These are phyloP conservation scores for Melampsora larici-populina DNA, from an alignment of 1,284 basidiomycete genomes.

Conservation along the genomic window DNA sequence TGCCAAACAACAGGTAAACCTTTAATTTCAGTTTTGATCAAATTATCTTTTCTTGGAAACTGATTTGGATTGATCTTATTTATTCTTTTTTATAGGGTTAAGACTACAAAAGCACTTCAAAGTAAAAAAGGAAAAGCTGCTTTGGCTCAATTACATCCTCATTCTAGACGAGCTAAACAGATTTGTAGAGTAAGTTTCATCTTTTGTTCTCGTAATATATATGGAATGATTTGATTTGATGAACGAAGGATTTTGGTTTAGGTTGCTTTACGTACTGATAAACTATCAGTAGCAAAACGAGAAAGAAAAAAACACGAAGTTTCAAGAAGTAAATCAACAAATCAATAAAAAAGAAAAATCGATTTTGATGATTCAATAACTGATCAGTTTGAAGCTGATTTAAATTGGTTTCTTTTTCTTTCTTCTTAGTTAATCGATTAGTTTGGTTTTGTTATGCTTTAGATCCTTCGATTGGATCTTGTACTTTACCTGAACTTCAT, in stretches of 20 bases:
- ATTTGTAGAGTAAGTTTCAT: constrained; percentile 14
- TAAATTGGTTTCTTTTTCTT: not conserved
- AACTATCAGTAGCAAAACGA: constrained; percentile 17
- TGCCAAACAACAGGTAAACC: too few relatives aligned
- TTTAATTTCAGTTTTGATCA: too few relatives aligned
- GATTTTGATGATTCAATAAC: too few relatives aligned
- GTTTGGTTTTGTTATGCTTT: not conserved
- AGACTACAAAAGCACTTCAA: constrained; percentile 33
- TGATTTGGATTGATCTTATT: not conserved
- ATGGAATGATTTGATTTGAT: not conserved
- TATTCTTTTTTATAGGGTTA: constrained; percentile 20
- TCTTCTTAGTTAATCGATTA: not conserved
- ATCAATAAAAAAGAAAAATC: too few relatives aligned
- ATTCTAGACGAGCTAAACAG: constrained; percentile 38
- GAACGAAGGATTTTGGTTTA: not conserved
- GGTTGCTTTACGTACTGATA: constrained; percentile 34
- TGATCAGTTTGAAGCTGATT: not conserved
- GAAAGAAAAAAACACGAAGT: constrained; percentile 31
- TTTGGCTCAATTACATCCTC: constrained; percentile 32
- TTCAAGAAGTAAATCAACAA: not conserved
- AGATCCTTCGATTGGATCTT: not conserved
- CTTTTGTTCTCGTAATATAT: not conserved
- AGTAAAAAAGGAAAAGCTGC: constrained; percentile 32
- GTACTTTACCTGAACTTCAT: constrained; percentile 4
- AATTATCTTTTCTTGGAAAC: too few relatives aligned